These are phyloP conservation scores for Botrytis paeoniae DNA, from an alignment of 2,329 filamentous ascomycete genomes.

Conservation along the genomic window DNA sequence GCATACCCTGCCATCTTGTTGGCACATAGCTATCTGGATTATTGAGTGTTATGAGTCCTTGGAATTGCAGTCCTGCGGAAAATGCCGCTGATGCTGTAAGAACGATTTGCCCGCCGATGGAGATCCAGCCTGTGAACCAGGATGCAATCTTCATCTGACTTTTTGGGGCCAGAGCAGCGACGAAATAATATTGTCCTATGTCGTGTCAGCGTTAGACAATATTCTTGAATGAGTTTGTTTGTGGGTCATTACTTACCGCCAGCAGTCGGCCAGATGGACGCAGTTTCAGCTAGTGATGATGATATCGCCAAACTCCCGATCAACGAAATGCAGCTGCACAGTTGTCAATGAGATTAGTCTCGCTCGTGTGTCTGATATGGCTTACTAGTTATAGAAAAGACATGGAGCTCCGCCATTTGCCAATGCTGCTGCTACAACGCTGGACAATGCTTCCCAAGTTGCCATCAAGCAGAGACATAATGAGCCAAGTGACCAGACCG, in stretches of 20 bases:
- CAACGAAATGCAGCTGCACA: conserved; percentile 42
- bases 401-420: conserved; percentile 47
- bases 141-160: conserved; percentile 40
- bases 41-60: conserved; percentile 45
- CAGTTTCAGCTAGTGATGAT: conserved; percentile 44
- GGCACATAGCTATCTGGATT: conserved; percentile 41
- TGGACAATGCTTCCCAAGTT: conserved; percentile 23
- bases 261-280: conserved; percentile 43
- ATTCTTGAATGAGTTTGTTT: not conserved
- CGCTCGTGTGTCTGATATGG: not conserved
- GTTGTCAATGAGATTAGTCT: not conserved
- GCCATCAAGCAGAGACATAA: conserved; percentile 30
- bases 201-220: too few species aligned
- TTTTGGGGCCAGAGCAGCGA: conserved; percentile 50
- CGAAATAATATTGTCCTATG: conserved; percentile 56
- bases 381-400: conserved; percentile 46
- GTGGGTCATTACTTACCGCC: not conserved
- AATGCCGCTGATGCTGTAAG: conserved; percentile 49
- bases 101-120: conserved; percentile 46
- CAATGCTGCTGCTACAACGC: conserved; percentile 46
- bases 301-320: conserved; percentile 42
- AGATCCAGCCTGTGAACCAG: conserved; percentile 47
- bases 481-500: conserved; percentile 44
- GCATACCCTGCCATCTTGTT: conserved; percentile 45
- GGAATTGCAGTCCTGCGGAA: conserved; percentile 44